These are phyloP conservation scores for Cryptococcus floricola DNA, from an alignment of 1,284 basidiomycete species.

Conservation along the genomic window DNA sequence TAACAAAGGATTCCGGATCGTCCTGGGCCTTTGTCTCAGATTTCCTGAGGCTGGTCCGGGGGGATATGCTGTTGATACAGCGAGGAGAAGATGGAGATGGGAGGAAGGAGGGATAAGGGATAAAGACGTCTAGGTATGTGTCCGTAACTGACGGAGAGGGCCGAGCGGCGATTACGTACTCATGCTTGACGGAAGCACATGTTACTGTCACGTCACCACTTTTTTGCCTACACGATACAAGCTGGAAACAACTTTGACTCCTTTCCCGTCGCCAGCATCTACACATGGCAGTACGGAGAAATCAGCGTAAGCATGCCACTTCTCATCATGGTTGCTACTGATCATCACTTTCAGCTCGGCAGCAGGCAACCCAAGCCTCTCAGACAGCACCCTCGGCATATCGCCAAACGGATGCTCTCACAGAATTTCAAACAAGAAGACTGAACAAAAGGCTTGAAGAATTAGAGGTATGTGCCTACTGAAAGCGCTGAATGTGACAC, in stretches of 20 bases:
- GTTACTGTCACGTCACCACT: too few relatives aligned
- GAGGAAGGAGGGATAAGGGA: not conserved
- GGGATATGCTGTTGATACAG: too few relatives aligned
- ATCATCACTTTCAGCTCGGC: not conserved
- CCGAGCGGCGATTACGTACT: too few relatives aligned
- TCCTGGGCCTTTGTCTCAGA: too few relatives aligned
- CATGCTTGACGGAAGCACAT: too few relatives aligned
- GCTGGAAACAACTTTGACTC: too few relatives aligned
- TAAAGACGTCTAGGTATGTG: too few relatives aligned
- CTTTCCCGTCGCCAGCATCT: not conserved
- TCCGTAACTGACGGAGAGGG: too few relatives aligned
- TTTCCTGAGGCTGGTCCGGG: too few relatives aligned
- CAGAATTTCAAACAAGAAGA: slow-evolving; percentile 38
- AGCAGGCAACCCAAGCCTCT: not conserved
- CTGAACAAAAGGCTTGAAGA: slow-evolving; percentile 40
- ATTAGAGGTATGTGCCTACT: slow-evolving; percentile 36
- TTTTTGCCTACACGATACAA: too few relatives aligned
- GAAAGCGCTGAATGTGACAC: slow-evolving; percentile 2
- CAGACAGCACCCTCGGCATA: not conserved
- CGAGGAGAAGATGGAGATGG: not conserved
- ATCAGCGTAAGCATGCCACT: not conserved
- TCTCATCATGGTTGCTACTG: not conserved
- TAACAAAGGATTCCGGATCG: too few relatives aligned
- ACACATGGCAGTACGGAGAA: not conserved
- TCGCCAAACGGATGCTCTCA: slow-evolving; percentile 23